Conservation (phyloP, 768 basidiomycete species). For the Suillus occidentalis region DNA sequence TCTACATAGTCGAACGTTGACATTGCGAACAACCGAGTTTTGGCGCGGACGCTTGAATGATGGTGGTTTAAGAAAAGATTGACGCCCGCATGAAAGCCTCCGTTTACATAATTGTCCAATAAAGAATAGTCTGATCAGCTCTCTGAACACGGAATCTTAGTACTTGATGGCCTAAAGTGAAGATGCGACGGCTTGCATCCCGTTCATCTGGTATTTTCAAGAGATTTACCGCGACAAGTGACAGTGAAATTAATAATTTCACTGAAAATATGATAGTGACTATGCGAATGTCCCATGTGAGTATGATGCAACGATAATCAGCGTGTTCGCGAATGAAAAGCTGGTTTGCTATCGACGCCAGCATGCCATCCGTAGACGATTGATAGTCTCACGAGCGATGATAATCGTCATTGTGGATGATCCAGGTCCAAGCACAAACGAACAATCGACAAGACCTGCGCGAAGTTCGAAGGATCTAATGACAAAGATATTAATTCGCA, state of each 20-base stretch:
- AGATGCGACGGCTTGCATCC: too few species aligned
- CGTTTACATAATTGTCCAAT: neutral
- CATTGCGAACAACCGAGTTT: conserved; percentile 15
- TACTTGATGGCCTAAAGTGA: too few species aligned
- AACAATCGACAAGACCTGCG: neutral
- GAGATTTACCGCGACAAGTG: neutral
- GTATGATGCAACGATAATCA: neutral
- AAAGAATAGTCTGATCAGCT: neutral
- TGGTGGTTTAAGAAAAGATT: neutral
- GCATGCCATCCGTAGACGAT: neutral
- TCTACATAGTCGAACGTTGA: conserved; percentile 41
- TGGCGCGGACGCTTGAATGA: neutral
- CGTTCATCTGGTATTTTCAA: too few species aligned
- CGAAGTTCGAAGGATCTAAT: neutral
- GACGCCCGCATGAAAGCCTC: neutral
- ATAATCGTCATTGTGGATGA: neutral
- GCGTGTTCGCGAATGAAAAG: neutral
- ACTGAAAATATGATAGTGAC: neutral
- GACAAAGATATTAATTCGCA: neutral
- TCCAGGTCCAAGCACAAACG: neutral
- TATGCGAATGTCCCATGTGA: neutral
- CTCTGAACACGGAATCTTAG: too few species aligned
- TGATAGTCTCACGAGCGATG: neutral
- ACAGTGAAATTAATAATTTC: neutral
- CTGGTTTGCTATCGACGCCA: neutral